Conservation (phyloP, 2,329 filamentous ascomycete genomes). For the Pyrenochaeta sp. region DNA sequence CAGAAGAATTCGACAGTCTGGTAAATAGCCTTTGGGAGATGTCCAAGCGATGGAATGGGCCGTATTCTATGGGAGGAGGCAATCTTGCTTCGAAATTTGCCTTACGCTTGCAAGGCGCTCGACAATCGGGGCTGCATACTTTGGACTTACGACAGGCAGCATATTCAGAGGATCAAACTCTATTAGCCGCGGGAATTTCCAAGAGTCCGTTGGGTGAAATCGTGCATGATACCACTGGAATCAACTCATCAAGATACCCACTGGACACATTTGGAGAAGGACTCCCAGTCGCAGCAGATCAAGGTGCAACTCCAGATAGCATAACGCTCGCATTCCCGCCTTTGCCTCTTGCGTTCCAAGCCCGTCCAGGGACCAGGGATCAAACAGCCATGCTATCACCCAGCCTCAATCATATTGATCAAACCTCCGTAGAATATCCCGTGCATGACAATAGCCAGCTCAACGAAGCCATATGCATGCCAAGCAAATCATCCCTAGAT, state of each 20-base stretch:
- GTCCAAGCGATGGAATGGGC: slow-evolving; percentile 49
- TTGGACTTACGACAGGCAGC: slow-evolving; percentile 48
- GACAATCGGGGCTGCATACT: slow-evolving; percentile 8
- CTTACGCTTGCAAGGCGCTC: slow-evolving; percentile 38
- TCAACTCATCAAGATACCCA: slow-evolving; percentile 2
- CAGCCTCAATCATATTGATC: no score
- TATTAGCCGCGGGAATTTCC: not conserved
- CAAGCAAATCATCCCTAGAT: not conserved
- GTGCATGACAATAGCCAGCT: no score
- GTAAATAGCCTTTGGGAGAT: slow-evolving; percentile 48
- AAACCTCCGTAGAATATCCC: no score
- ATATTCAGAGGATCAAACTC: slow-evolving; percentile 34
- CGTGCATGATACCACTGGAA: not conserved
- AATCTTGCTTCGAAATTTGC: slow-evolving; percentile 51
- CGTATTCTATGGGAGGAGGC: not conserved
- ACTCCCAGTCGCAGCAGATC: slow-evolving; percentile 3
- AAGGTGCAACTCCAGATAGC: slow-evolving; percentile 20
- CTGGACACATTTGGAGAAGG: slow-evolving; percentile 2
- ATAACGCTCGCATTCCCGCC: slow-evolving; percentile 48
- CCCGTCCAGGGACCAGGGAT: no score
- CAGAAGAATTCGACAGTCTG: slow-evolving; percentile 44
- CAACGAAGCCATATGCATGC: no score
- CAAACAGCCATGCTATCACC: no score
- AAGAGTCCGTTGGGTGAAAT: not conserved
- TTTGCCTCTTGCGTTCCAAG: slow-evolving; percentile 36